Evolutionary conservation across 73 alveolate genomes (phyloP).

Genomic region (Paramecium biaurelia): DNA sequence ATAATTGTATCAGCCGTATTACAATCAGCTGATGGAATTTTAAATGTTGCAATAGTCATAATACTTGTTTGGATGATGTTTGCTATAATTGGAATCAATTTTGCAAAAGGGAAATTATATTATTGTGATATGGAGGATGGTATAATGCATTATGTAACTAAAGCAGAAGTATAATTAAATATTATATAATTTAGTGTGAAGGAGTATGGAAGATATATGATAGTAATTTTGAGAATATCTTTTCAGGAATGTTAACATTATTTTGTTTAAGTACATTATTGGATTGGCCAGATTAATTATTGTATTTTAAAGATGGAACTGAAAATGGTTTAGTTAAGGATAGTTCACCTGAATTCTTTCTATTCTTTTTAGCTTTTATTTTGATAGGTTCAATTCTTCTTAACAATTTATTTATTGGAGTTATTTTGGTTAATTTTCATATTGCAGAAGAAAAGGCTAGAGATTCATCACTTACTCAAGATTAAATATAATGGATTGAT

Average conservation of each 20-base stretch:
- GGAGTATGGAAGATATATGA: conserved; percentile 68
- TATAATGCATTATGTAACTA: background rate
- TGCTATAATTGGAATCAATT: conserved; percentile 77
- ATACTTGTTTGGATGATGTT: conserved; percentile 75
- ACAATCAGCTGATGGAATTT: conserved; percentile 82
- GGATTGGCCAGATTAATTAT: conserved; percentile 95
- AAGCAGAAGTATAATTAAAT: background rate
- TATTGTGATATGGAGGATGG: conserved; percentile 65
- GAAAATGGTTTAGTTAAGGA: conserved; percentile 57
- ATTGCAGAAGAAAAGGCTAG: conserved; percentile 77
- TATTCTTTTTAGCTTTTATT: conserved; percentile 81
- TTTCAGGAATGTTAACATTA: conserved; percentile 80
- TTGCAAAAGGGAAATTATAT: conserved; percentile 74
- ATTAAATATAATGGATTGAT: conserved; percentile 74
- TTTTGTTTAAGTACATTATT: conserved; percentile 82
- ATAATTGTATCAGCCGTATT: conserved; percentile 84
- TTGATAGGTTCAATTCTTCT: conserved; percentile 85
- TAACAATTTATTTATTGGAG: conserved; percentile 92
- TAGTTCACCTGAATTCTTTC: background rate
- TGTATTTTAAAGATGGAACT: conserved; percentile 62
- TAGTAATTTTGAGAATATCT: conserved; percentile 85
- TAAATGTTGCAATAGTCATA: conserved; percentile 80
- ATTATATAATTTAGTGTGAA: background rate
- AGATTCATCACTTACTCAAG: conserved; percentile 38
- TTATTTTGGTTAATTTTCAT: conserved; percentile 86